phyloP scores from a whole-genome alignment of 306 rosid genomes.

The Vachellia collinsii region DNA sequence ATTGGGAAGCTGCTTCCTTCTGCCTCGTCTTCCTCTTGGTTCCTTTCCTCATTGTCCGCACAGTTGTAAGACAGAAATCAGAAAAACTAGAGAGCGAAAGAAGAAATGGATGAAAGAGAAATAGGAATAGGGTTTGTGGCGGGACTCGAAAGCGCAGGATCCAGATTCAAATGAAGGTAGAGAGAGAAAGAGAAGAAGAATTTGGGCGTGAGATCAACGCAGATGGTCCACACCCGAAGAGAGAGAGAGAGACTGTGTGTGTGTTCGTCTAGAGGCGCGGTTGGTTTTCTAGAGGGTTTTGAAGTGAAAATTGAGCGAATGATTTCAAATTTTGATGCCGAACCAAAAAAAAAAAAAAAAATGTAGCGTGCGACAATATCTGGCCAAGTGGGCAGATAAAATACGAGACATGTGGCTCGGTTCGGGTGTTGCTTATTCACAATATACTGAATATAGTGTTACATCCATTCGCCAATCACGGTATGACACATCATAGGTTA shows the following conservation, averaged over 20 bases:
- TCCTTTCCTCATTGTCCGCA: slow-evolving; percentile 43
- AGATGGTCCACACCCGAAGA: slow-evolving; percentile 4
- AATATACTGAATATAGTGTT: background rate
- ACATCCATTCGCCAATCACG: background rate
- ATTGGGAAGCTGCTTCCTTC: slow-evolving; percentile 31
- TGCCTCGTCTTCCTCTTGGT: slow-evolving; percentile 50
- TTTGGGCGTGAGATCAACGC: slow-evolving; percentile 36
- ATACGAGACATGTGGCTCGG: background rate
- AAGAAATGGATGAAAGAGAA: background rate
- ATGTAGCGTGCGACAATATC: background rate
- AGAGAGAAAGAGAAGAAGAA: slow-evolving; percentile 11
- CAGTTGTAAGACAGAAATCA: background rate
- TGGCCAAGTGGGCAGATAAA: background rate
- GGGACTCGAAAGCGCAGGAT: slow-evolving; percentile 42
- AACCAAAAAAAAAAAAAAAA: too few relatives aligned
- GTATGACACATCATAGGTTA: background rate
- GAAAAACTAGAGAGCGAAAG: slow-evolving; percentile 10
- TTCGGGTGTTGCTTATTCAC: background rate
- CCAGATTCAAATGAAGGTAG: slow-evolving; percentile 33
- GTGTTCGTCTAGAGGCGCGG: background rate
- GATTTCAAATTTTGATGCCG: background rate
- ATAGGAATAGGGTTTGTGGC: slow-evolving; percentile 27
- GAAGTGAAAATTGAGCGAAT: background rate
- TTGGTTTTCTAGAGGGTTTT: background rate
- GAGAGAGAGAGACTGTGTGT: slow-evolving; percentile 4